These are phyloP conservation scores for Xylaria curta DNA, from an alignment of 495 filamentous ascomycete species.

Conservation along the genomic window DNA sequence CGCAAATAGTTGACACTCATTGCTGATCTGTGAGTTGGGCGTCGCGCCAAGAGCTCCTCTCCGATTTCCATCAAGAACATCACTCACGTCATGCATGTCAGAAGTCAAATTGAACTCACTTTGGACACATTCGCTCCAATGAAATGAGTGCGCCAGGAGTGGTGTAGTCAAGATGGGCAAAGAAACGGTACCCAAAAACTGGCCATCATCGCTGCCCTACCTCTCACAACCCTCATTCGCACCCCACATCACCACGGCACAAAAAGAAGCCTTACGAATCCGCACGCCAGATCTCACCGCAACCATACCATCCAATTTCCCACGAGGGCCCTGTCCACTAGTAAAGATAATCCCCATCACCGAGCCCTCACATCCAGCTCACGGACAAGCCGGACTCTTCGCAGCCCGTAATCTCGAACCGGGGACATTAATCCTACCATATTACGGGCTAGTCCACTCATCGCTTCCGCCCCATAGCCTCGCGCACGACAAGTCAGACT, in stretches of 20 bases:
- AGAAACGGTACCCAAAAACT: conserved; percentile 54
- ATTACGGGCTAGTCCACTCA: conserved; percentile 67
- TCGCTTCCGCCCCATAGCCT: conserved; percentile 37
- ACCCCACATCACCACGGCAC: conserved; percentile 45
- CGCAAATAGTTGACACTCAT: not conserved
- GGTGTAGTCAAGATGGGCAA: conserved; percentile 32
- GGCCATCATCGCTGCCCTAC: conserved; percentile 63
- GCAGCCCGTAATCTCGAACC: conserved; percentile 63
- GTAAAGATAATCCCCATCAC: conserved; percentile 63
- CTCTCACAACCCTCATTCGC: conserved; percentile 59
- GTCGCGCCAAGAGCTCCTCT: not conserved
- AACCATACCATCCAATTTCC: conserved; percentile 45
- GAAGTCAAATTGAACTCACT: not conserved
- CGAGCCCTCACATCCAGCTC: conserved; percentile 63
- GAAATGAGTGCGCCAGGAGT: not conserved
- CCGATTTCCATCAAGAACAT: not conserved
- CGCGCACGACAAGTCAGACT: conserved; percentile 60
- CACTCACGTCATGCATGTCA: not conserved
- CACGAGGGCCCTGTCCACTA: conserved; percentile 50
- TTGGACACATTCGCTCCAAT: not conserved
- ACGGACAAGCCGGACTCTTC: conserved; percentile 70
- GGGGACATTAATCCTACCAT: conserved; percentile 66
- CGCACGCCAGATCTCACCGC: conserved; percentile 39
- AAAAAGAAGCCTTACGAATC: conserved; percentile 46
- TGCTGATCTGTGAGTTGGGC: not conserved